A percentile compares a stretch with the other conserved stretches of the same genome.
phyloP scores from a whole-genome alignment of 129 eudicot genomes.

The Flaveria bidentis region DNA sequence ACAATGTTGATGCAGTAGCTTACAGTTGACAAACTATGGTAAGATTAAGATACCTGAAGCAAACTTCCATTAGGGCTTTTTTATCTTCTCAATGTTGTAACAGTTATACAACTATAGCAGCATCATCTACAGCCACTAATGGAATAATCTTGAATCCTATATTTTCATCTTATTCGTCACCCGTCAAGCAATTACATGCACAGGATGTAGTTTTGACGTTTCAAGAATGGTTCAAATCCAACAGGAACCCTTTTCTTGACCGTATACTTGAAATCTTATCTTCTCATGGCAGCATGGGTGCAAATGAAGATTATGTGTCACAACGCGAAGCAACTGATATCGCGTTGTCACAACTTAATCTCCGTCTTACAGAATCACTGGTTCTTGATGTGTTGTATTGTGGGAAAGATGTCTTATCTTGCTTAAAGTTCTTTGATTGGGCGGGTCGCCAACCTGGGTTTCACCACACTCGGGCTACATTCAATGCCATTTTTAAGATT shows the following conservation, averaged over 20 bases:
- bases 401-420: conserved; percentile 58
- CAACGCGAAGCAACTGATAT: conserved; percentile 30
- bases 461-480: conserved; percentile 69
- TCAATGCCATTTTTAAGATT: conserved; percentile 59
- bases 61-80: conserved; percentile 43
- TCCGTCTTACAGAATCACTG: conserved; percentile 49
- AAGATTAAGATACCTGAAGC: conserved; percentile 45
- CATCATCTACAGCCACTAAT: conserved; percentile 14
- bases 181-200: conserved; percentile 14
- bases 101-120: conserved; percentile 16
- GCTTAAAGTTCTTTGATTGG: conserved; percentile 92
- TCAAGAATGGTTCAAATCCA: conserved; percentile 62
- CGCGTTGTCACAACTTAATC: conserved; percentile 41
- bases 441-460: conserved; percentile 78
- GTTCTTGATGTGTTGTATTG: conserved; percentile 66
- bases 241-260: conserved; percentile 47
- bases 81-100: conserved; percentile 33
- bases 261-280: conserved; percentile 50
- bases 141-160: conserved; percentile 15
- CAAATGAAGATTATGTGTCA: conserved; percentile 17
- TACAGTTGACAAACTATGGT: conserved; percentile 35
- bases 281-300: conserved; percentile 21
- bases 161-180: background rate
- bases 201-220: conserved; percentile 53
- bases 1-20: conserved; percentile 22